Conservation (phyloP, 2,329 filamentous ascomycete species). For the Colletotrichum scovillei region DNA sequence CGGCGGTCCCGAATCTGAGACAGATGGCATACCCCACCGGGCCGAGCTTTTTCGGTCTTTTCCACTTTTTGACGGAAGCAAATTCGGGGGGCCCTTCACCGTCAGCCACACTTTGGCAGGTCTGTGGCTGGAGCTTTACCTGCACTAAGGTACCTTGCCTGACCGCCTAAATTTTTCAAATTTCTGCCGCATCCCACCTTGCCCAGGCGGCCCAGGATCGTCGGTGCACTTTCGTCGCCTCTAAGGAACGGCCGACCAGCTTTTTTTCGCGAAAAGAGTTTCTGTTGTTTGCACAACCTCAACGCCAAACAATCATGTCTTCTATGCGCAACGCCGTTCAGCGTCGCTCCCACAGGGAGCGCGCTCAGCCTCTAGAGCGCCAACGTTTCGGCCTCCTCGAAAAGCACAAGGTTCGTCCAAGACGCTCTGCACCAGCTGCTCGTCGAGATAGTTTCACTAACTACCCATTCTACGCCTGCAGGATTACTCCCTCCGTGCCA, state of each 20-base stretch:
- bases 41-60: not conserved
- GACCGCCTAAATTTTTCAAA: conserved; percentile 38
- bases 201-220: not conserved
- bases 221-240: conserved; percentile 1
- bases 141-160: not conserved
- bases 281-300: not conserved
- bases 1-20: not conserved
- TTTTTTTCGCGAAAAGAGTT: not conserved
- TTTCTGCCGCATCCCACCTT: conserved; percentile 37
- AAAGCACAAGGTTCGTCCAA: conserved; percentile 82
- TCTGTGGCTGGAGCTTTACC: conserved; percentile 19
- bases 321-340: conserved; percentile 73
- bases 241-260: not conserved
- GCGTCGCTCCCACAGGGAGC: conserved; percentile 88
- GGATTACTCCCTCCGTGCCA: conserved; percentile 74
- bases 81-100: not conserved
- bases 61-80: not conserved
- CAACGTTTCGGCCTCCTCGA: conserved; percentile 91
- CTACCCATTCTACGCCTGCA: conserved; percentile 38
- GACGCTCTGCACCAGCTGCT: not conserved
- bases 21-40: conserved; percentile 5
- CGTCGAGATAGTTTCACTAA: not conserved
- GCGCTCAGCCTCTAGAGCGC: conserved; percentile 86
- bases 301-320: conserved; percentile 54
- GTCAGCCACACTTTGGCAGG: not conserved